These are phyloP conservation scores for Entomophthora muscae DNA, from an alignment of 371 early-diverging fungal species.

Conservation along the genomic window DNA sequence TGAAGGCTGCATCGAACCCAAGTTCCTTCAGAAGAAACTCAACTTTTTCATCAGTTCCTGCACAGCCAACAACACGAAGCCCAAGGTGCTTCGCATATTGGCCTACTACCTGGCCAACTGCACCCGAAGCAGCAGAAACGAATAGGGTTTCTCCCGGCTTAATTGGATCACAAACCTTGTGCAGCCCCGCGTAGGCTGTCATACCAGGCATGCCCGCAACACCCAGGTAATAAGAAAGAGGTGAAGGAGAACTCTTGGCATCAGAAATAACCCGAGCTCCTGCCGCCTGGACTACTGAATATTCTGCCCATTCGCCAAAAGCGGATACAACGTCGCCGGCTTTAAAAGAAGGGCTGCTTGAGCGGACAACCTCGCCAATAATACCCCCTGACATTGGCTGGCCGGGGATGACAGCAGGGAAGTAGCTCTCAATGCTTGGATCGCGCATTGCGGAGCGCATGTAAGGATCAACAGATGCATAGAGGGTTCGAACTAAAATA, in stretches of 20 bases:
- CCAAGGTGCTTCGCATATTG: constrained; percentile 39
- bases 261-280: constrained; percentile 13
- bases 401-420: constrained; percentile 30
- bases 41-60: constrained; percentile 47
- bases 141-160: constrained; percentile 46
- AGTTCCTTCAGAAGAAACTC: constrained; percentile 22
- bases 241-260: constrained; percentile 21
- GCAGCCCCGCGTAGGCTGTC: constrained; percentile 29
- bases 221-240: constrained; percentile 28
- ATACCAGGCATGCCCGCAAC: constrained; percentile 35
- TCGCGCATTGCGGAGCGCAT: constrained; percentile 49
- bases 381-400: constrained; percentile 35
- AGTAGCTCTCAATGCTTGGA: constrained; percentile 22
- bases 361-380: constrained; percentile 39
- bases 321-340: constrained; percentile 41
- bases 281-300: constrained; percentile 19
- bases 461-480: constrained; percentile 32
- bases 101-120: constrained; percentile 42
- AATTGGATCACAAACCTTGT: constrained; percentile 27
- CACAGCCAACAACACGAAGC: constrained; percentile 38
- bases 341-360: constrained; percentile 28
- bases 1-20: constrained; percentile 45
- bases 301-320: constrained; percentile 34
- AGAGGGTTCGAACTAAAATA: constrained; percentile 29
- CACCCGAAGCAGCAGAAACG: constrained; percentile 34